These are phyloP conservation scores for Phoma herbarum DNA, from an alignment of 2,329 filamentous ascomycete species.

Conservation along the genomic window DNA sequence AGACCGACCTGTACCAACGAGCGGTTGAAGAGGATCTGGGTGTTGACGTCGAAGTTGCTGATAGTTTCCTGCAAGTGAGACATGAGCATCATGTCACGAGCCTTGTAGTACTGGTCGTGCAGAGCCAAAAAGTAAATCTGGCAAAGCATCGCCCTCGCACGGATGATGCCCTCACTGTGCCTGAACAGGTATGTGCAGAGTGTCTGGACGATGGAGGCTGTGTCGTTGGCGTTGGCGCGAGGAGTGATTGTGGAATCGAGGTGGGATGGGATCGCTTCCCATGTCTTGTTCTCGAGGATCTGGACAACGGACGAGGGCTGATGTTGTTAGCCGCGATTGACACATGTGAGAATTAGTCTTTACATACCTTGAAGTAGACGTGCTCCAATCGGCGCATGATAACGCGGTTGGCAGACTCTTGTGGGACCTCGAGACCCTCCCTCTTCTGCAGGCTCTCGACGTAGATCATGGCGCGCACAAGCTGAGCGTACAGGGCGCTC, in stretches of 20 bases:
- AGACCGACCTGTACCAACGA: constrained; percentile 97
- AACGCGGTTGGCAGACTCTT: constrained; percentile 90
- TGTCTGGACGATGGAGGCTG: constrained; percentile 78
- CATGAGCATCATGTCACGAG: constrained; percentile 99
- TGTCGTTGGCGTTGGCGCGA: constrained; percentile 72
- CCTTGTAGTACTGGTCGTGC: constrained; percentile 97
- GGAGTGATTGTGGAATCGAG: constrained; percentile 85
- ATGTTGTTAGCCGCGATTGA: constrained; percentile 30
- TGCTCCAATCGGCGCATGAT: constrained; percentile 95
- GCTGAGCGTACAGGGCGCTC: constrained; percentile 86
- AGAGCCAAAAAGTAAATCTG: constrained; percentile 98
- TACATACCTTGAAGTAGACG: constrained; percentile 90
- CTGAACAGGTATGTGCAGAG: constrained; percentile 96
- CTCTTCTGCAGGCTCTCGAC: constrained; percentile 81
- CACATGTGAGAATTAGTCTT: background rate
- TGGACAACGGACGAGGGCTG: constrained; percentile 88
- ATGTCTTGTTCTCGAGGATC: constrained; percentile 93
- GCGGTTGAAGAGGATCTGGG: constrained; percentile 98
- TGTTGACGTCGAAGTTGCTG: constrained; percentile 93
- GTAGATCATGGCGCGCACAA: constrained; percentile 88
- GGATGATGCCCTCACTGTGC: constrained; percentile 94
- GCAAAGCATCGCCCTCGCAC: constrained; percentile 95
- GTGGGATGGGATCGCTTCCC: constrained; percentile 76
- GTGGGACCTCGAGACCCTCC: constrained; percentile 73
- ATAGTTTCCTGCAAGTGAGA: constrained; percentile 98